Evolutionary conservation across 2,329 filamentous ascomycete genomes (phyloP), one percentile per base, ranked within the genome.

Genomic region (Magnaporthiopsis rhizophila): DNA sequence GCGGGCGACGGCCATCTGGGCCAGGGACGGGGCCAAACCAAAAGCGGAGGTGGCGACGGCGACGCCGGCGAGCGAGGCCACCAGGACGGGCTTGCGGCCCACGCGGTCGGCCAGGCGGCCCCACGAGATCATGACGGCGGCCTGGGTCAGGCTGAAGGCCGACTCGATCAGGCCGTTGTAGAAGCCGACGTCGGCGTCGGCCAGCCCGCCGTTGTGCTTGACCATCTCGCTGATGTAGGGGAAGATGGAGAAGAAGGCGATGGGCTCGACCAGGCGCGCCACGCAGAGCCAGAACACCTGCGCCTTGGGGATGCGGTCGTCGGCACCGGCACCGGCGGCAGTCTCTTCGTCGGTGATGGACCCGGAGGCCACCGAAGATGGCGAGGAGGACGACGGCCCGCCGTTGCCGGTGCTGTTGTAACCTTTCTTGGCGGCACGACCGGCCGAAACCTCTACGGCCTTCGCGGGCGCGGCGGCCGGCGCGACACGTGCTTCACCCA

Each of bases 191-290:
- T 92, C 87, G n/a, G 82, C 76, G 59, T 84, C 78, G 1, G 80
- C 73, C 2, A 94, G 75, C 13, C 79, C 71, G 12, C 89, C 89
- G 65, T 87, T 88, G 65, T 83, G 79, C 73, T 84, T 79, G 53
- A 91, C 86, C 90, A 94, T 94, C 71, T 88, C 80, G 70, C 87
- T 91, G 74, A 95, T 84, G 75, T 90, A 94, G 0, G 90, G 89
- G 70, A 94, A 90, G 73, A 94, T 91, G 72, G 82, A 86, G 78
- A 93, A 94, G 78, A 91, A 94, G n/a, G 89, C 89, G 57, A 93
- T 82, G 0, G 91, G 90, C 71, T 94, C 91, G 59, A 91, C 79
- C 32, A 90, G 72, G 7, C 90, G 85, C 1, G 87, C 86, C 72
- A 87, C 90, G 78, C 90, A 94, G 15, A 95, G 84, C 13, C 90